Evolutionary conservation across 768 basidiomycete genomes (phyloP).

Genomic region (Suillus bovinus): DNA sequence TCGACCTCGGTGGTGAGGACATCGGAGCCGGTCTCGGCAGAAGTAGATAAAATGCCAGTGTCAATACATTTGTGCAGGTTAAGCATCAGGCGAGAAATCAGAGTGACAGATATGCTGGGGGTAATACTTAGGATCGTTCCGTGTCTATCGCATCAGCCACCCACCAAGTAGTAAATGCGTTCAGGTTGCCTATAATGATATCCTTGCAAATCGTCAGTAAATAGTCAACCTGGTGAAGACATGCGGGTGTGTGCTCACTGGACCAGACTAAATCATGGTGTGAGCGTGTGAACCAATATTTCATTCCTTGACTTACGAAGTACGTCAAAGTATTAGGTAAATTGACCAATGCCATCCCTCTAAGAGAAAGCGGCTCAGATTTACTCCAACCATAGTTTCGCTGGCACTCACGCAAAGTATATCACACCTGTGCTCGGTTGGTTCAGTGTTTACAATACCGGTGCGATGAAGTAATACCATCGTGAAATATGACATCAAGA

Average conservation of each 20-base stretch:
- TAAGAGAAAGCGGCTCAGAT: background rate
- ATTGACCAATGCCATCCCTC: conserved; percentile 56
- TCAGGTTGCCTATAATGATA: conserved; percentile 41
- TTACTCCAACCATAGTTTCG: conserved; percentile 20
- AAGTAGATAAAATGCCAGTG: conserved; percentile 9
- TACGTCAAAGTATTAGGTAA: conserved; percentile 47
- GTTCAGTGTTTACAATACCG: background rate
- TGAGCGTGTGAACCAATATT: background rate
- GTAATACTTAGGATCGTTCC: background rate
- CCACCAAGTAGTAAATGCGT: conserved; percentile 51
- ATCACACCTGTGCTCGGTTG: conserved; percentile 41
- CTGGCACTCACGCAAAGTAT: conserved; percentile 47
- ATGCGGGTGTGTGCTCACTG: background rate
- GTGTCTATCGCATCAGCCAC: conserved; percentile 9
- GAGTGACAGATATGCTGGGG: conserved; percentile 46
- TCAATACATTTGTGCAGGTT: conserved; percentile 48
- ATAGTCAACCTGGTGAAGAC: background rate
- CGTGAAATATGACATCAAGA: conserved; percentile 46
- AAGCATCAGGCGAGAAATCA: conserved; percentile 58
- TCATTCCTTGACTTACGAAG: conserved; percentile 29
- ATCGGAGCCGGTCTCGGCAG: background rate
- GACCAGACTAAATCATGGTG: background rate
- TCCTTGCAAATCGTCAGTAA: background rate
- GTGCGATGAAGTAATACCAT: conserved; percentile 38
- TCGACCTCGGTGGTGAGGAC: background rate